phyloP scores from a whole-genome alignment of 2,329 filamentous ascomycete species.

The Colletotrichum gigasporum region DNA sequence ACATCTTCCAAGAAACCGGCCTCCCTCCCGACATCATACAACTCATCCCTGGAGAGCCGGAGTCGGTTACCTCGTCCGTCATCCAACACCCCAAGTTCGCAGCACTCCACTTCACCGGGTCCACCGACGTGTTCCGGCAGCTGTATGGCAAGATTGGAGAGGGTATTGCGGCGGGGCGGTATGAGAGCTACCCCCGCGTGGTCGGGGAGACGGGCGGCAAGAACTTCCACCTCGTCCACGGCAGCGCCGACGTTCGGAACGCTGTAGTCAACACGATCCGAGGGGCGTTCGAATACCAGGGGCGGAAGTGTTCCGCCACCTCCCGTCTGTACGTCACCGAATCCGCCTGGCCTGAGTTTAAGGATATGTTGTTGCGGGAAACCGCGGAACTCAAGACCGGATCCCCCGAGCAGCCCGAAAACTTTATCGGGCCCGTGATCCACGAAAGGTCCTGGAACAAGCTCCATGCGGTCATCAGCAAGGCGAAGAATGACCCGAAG shows the following conservation, averaged over 20 bases:
- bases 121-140: slow-evolving; percentile 88
- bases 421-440: slow-evolving; percentile 90
- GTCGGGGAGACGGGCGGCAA: slow-evolving; percentile 93
- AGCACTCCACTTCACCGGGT: slow-evolving; percentile 94
- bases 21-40: slow-evolving; percentile 91
- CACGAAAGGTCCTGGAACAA: slow-evolving; percentile 85
- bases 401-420: slow-evolving; percentile 71
- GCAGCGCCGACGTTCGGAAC: slow-evolving; percentile 79
- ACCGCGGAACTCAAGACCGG: slow-evolving; percentile 77
- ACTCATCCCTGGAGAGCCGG: slow-evolving; percentile 89
- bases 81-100: slow-evolving; percentile 84
- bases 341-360: slow-evolving; percentile 79
- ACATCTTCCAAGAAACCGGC: slow-evolving; percentile 90
- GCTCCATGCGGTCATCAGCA: slow-evolving; percentile 78
- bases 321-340: slow-evolving; percentile 81
- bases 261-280: slow-evolving; percentile 84
- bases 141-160: slow-evolving; percentile 87
- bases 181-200: slow-evolving; percentile 85
- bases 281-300: slow-evolving; percentile 89
- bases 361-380: slow-evolving; percentile 71
- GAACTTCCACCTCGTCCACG: slow-evolving; percentile 90
- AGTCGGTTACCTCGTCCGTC: slow-evolving; percentile 81
- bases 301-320: slow-evolving; percentile 90
- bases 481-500: slow-evolving; percentile 76
- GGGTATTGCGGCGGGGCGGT: slow-evolving; percentile 84